Base-by-base conservation (phyloP, 345 rosid species). In the Populus ilicifolia region DNA sequence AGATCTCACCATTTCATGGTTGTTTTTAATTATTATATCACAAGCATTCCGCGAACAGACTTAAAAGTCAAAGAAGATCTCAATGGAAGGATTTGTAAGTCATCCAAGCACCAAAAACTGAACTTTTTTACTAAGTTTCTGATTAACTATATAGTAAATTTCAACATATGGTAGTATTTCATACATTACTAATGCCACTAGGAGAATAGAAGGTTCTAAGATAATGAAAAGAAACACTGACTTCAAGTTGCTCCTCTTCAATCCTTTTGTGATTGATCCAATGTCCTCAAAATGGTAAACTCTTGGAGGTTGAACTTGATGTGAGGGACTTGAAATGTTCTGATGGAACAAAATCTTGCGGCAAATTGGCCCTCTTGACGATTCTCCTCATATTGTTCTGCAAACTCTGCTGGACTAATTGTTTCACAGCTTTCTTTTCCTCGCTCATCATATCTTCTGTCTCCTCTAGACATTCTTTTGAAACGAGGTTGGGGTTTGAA, bases 321-420 rank as follows among this genome's bases (percentile, higher is more conserved):
- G 96, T 89, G 80, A 96, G 92, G 44, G 94, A 87, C 87, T 93
- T 93, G 64, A 90, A 90, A 84, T 92, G 94, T 38, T 93, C 94
- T 0, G 97, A 93, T 64, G 96, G 90, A 52, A 88, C 92, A 76
- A 93, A 91, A 73, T 92, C 94, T 81, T 93, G 96, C 6, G 90
- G 96, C 80, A 95, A 85, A 85, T 93, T 90, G 66, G 99, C 98
- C 81, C 99, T 89, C 83, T 90, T 92, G 27, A 89, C 94, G 50
- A 95, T 95, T 84, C 93, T 93, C 84, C 82, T 90, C 97, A 95
- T 92, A 79, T 95, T 95, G 87, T 85, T 89, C 80, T 93, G 98
- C 84, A 95, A 85, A 82, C 99, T 95, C 79, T 91, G 99, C 82
- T 92, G 90, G 70, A 95, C 99, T 67, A 95, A 81, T 74, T 89